Evolutionary conservation across 345 rosid species (phyloP), one percentile per base, ranked within the genome.

Genomic region (Fremontodendron californicum): DNA sequence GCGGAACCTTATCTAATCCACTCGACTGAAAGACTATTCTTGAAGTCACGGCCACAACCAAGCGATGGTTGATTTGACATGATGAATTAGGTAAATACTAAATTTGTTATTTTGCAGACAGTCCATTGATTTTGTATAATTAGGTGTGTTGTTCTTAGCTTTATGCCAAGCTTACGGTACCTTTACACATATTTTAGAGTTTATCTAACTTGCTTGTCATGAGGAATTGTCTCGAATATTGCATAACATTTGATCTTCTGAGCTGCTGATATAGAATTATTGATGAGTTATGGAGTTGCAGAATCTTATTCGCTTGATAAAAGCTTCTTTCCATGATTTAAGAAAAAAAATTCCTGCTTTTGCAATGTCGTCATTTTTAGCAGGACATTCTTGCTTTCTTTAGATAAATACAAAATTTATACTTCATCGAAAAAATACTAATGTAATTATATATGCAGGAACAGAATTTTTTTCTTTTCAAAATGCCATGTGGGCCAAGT

Each of bases 1-100:
- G 98, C 95, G 5, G 97, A 94, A 84, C 94, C 97, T 51, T 87
- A 91, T 52, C 78, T 87, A 19, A 94, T 93, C 78, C 87, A 88
- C 87, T 87, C 90, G 11, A 93, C 95, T 19, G 92, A 91, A 15
- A 88, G 96, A 65, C 88, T 90, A 45, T 90, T 89, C 82, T 84
- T 83, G 55, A 93, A 90, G 88, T 84, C 92, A 1, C 86, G 87
- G 81, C 75, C 68, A 76, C 89, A 79, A 63, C 78, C 78, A 12
- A 79, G 78, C 2, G 81, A 73, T 58, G 48, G 48, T 40, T 66
- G 54, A 77, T 9, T 49, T 25, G 23, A 15, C 54, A 33, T n/a
- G n/a, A 23, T 62, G 52, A 7, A n/a, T 69, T 8, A 42, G 45
- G 45, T 42, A n/a, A 42, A 8, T 45, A 10, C 2, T 45, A 45